These are phyloP conservation scores for Ceratocystis albifundus DNA, from an alignment of 2,329 filamentous ascomycete species.

Conservation along the genomic window DNA sequence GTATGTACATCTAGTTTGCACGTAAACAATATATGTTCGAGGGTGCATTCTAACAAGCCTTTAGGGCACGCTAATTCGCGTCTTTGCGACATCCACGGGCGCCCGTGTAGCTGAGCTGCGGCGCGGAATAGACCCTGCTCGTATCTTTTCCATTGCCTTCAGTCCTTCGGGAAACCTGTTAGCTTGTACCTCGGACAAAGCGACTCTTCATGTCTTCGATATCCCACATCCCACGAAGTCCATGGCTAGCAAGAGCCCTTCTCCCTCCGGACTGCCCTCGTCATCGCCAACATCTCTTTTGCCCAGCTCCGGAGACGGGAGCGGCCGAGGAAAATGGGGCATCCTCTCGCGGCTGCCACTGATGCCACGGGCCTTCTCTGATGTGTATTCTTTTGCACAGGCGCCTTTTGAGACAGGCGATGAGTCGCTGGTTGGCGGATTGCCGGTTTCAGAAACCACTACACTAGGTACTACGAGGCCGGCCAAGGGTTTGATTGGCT, in stretches of 20 bases:
- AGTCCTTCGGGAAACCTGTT: slow-evolving; percentile 69
- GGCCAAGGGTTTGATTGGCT: slow-evolving; percentile 74
- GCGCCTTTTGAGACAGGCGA: slow-evolving; percentile 74
- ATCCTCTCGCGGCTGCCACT: slow-evolving; percentile 72
- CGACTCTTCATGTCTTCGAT: slow-evolving; percentile 88
- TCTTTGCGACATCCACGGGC: slow-evolving; percentile 71
- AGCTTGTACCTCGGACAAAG: slow-evolving; percentile 92
- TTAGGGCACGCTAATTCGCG: slow-evolving; percentile 68
- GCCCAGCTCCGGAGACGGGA: slow-evolving; percentile 32
- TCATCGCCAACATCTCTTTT: slow-evolving; percentile 29
- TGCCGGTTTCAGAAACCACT: slow-evolving; percentile 35
- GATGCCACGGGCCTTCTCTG: slow-evolving; percentile 77
- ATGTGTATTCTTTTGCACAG: slow-evolving; percentile 75
- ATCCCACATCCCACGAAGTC: slow-evolving; percentile 48
- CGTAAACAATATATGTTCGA: background rate
- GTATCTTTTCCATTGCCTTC: slow-evolving; percentile 78
- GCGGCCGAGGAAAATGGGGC: slow-evolving; percentile 66
- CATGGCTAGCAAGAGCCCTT: slow-evolving; percentile 5
- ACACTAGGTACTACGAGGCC: slow-evolving; percentile 46
- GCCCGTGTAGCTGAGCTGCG: slow-evolving; percentile 74
- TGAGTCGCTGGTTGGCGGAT: slow-evolving; percentile 44
- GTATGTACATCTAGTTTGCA: slow-evolving; percentile 17
- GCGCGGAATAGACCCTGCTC: slow-evolving; percentile 76
- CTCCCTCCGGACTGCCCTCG: slow-evolving; percentile 23
- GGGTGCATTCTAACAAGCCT: background rate